Evolutionary conservation across 2,329 filamentous ascomycete genomes (phyloP).

Genomic region (Cladobotryum mycophilum): DNA sequence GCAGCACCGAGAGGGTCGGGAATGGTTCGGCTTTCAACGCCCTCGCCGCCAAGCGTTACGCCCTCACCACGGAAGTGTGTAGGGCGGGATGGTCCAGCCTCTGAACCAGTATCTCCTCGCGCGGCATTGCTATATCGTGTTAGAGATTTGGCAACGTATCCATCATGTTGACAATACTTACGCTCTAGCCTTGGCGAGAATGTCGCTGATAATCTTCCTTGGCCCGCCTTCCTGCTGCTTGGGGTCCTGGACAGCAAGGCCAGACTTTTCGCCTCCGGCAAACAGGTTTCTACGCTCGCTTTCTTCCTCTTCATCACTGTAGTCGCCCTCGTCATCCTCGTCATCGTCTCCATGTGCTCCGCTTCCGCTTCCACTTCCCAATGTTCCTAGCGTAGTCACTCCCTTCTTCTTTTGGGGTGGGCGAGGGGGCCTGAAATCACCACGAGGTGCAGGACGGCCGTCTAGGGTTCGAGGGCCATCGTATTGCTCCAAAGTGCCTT

Average conservation of each 20-base stretch:
- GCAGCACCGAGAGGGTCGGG: slow-evolving; percentile 48
- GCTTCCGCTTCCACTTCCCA: slow-evolving; percentile 40
- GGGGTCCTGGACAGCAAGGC: slow-evolving; percentile 61
- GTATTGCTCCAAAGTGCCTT: slow-evolving; percentile 29
- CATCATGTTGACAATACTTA: slow-evolving; percentile 27
- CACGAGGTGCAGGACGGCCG: slow-evolving; percentile 49
- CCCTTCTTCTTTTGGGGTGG: slow-evolving; percentile 50
- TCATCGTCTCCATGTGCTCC: slow-evolving; percentile 40
- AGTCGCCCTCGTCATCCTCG: slow-evolving; percentile 54
- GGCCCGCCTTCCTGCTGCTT: slow-evolving; percentile 40
- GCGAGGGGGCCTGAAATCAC: slow-evolving; percentile 30
- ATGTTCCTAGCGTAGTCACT: slow-evolving; percentile 54
- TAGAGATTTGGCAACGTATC: slow-evolving; percentile 7
- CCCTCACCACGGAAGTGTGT: slow-evolving; percentile 63
- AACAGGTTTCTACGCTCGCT: slow-evolving; percentile 64
- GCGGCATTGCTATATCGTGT: slow-evolving; percentile 49
- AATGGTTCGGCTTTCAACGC: slow-evolving; percentile 61
- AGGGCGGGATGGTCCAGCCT: slow-evolving; percentile 45
- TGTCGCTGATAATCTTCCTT: slow-evolving; percentile 54
- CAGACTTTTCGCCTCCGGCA: slow-evolving; percentile 80
- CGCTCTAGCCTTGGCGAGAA: slow-evolving; percentile 58
- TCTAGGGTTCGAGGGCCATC: slow-evolving; percentile 58
- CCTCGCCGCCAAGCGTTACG: slow-evolving; percentile 73
- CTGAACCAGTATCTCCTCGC: slow-evolving; percentile 44
- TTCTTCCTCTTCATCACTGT: slow-evolving; percentile 51